These are phyloP conservation scores for Perkinsus olseni DNA, from an alignment of 169 alveolate species.

Conservation along the genomic window DNA sequence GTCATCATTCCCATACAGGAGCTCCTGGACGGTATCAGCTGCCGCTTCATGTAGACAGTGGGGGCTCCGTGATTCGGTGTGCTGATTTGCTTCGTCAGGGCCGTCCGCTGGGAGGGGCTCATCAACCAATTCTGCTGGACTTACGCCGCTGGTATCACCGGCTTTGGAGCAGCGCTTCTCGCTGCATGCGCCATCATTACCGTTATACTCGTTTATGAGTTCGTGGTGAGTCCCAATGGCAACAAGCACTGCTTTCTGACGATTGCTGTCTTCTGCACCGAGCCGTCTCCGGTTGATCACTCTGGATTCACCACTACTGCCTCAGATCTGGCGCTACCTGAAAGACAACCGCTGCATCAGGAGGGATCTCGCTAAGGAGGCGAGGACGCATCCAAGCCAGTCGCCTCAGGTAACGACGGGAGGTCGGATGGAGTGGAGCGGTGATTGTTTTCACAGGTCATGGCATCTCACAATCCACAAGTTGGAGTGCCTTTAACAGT, in stretches of 20 bases:
- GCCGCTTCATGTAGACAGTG: not conserved
- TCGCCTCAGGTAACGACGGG: not conserved
- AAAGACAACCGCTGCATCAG: not conserved
- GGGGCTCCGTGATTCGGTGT: not conserved
- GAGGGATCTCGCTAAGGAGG: not conserved
- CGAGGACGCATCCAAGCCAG: not conserved
- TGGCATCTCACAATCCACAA: not conserved
- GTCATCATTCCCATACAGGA: not conserved
- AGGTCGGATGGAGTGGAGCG: not conserved
- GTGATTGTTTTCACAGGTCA: not conserved
- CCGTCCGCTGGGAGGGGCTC: not conserved
- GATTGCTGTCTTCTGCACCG: too few species aligned
- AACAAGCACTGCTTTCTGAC: too few species aligned
- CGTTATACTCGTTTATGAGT: not conserved
- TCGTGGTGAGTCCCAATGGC: too few species aligned
- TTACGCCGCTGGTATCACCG: not conserved
- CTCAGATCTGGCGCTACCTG: not conserved
- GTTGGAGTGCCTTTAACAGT: not conserved
- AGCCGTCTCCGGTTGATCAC: too few species aligned
- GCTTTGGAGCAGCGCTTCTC: not conserved
- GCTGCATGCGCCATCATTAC: not conserved
- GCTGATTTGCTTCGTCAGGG: not conserved
- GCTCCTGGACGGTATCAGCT: not conserved
- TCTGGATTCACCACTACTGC: not conserved
- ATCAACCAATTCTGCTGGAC: not conserved